Evolutionary conservation across 2,329 filamentous ascomycete species (phyloP).

Genomic region (Pseudogymnoascus sp.): DNA sequence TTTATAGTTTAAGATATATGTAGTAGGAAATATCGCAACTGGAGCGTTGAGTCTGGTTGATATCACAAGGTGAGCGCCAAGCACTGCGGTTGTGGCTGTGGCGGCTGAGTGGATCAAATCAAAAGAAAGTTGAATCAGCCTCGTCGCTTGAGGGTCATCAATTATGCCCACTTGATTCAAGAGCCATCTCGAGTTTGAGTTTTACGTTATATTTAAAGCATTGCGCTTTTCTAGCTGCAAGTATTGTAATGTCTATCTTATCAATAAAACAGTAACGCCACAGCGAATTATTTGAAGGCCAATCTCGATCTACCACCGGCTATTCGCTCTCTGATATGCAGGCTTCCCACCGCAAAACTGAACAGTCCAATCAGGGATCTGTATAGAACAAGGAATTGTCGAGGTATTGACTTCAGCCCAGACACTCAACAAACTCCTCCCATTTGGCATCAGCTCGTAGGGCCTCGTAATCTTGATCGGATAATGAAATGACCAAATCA

Average conservation of each 20-base stretch:
- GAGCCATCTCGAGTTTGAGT: background rate
- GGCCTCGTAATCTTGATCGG: background rate
- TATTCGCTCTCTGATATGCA: background rate
- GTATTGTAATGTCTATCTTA: background rate
- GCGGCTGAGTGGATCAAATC: background rate
- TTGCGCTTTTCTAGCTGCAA: background rate
- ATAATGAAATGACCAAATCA: background rate
- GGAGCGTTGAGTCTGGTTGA: background rate
- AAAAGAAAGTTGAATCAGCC: background rate
- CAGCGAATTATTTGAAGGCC: background rate
- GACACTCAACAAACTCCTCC: background rate
- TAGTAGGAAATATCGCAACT: background rate
- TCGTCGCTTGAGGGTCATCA: background rate
- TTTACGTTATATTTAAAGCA: background rate
- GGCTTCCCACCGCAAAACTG: background rate
- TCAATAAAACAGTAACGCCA: background rate
- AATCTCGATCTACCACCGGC: background rate
- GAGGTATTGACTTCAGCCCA: background rate
- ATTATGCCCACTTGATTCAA: background rate
- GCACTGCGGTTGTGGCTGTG: background rate
- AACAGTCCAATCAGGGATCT: background rate
- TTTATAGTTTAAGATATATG: background rate
- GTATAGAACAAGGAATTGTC: background rate
- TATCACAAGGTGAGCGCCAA: background rate
- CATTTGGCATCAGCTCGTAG: background rate